Evolutionary conservation across 805 yeast species (phyloP).

Genomic region (Candida maris): DNA sequence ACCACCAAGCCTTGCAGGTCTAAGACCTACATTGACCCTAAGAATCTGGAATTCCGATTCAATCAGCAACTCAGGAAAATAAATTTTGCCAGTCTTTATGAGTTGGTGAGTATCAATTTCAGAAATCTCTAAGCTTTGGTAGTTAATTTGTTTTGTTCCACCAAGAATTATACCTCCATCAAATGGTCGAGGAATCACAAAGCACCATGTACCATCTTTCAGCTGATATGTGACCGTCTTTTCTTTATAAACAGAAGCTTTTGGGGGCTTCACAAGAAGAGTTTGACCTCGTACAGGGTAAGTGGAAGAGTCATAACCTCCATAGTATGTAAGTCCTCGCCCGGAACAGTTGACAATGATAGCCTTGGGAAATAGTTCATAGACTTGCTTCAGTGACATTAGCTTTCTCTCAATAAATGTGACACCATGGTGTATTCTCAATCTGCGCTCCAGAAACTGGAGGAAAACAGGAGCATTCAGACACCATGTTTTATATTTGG

Average conservation of each 20-base stretch:
- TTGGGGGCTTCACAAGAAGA: conserved; percentile 44
- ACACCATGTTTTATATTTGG: conserved; percentile 53
- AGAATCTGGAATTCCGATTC: conserved; percentile 40
- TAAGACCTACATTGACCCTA: conserved; percentile 58
- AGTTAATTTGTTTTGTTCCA: conserved; percentile 59
- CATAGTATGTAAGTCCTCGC: conserved; percentile 50
- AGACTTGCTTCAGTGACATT: conserved; percentile 40
- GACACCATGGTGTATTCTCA: conserved; percentile 32
- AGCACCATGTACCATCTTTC: conserved; percentile 36
- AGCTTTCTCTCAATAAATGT: conserved; percentile 31
- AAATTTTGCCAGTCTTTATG: conserved; percentile 36
- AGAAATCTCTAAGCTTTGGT: conserved; percentile 32
- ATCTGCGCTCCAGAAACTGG: conserved; percentile 40
- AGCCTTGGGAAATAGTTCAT: conserved; percentile 27
- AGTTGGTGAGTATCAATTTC: conserved; percentile 45
- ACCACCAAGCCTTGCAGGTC: conserved; percentile 64
- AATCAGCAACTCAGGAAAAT: conserved; percentile 50
- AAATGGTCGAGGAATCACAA: conserved; percentile 57
- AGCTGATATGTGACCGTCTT: conserved; percentile 49
- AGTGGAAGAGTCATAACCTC: conserved; percentile 46
- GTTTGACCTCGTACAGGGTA: conserved; percentile 66
- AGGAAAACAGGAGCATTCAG: conserved; percentile 57
- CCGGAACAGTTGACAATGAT: conserved; percentile 57
- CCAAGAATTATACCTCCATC: conserved; percentile 62
- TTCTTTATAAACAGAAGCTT: conserved; percentile 36